These are phyloP conservation scores for Colletotrichum sp. DNA, from an alignment of 2,329 filamentous ascomycete genomes.

Conservation along the genomic window DNA sequence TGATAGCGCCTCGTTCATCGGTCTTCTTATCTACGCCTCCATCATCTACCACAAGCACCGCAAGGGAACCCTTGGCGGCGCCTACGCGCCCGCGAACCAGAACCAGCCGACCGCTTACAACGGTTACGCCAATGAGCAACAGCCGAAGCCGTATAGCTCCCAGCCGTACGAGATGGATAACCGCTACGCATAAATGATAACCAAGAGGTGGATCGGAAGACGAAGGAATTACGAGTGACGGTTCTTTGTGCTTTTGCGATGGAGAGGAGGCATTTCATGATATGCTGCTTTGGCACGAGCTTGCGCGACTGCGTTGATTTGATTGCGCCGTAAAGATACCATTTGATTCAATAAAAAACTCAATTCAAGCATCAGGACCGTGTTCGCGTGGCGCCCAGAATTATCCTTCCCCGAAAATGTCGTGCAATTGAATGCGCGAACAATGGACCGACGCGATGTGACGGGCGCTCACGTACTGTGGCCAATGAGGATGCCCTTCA, in stretches of 20 bases:
- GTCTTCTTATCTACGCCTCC: constrained; percentile 35
- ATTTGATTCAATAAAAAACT: neutral
- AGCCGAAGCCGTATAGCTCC: neutral
- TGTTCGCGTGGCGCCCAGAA: neutral
- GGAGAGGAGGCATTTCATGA: neutral
- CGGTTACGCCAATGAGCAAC: neutral
- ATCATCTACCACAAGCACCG: constrained; percentile 31
- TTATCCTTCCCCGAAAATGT: neutral
- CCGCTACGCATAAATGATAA: neutral
- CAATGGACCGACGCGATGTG: neutral
- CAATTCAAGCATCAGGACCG: neutral
- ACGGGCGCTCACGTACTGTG: neutral
- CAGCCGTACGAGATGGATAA: neutral
- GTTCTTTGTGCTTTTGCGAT: neutral
- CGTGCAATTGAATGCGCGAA: neutral
- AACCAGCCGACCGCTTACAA: neutral
- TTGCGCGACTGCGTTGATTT: neutral
- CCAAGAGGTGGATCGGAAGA: neutral
- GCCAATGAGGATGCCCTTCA: neutral
- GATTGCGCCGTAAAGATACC: neutral
- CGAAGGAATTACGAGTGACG: neutral
- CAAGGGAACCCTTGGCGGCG: constrained; percentile 16
- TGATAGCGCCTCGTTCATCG: constrained; percentile 34
- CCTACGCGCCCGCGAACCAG: neutral
- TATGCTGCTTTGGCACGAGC: neutral